Conservation (phyloP, 495 filamentous ascomycete species). For the Hyaloscypha hepaticicola region DNA sequence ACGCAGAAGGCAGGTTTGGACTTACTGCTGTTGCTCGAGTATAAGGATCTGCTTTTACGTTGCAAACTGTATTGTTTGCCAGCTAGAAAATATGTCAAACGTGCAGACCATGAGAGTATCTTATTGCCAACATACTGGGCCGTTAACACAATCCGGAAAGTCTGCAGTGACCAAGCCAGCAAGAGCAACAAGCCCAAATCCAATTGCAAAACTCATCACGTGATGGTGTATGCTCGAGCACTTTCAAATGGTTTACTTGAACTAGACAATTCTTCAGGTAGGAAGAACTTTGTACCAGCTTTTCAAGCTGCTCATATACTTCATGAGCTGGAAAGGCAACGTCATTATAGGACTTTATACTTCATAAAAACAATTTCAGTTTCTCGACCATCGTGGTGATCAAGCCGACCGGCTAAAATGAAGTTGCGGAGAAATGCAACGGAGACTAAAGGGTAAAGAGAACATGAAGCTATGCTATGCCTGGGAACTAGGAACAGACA, state of each 20-base stretch:
- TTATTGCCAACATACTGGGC: slow-evolving; percentile 9
- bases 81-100: slow-evolving; percentile 28
- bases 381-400: too few relatives aligned
- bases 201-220: slow-evolving; percentile 2
- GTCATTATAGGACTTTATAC: too few relatives aligned
- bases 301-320: too few relatives aligned
- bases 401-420: too few relatives aligned
- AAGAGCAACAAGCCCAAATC: slow-evolving; percentile 9
- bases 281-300: too few relatives aligned
- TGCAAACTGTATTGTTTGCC: slow-evolving; percentile 44
- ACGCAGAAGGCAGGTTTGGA: neutral
- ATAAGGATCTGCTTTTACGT: slow-evolving; percentile 38
- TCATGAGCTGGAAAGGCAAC: too few relatives aligned
- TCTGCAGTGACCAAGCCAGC: slow-evolving; percentile 11
- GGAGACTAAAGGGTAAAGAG: too few relatives aligned
- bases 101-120: neutral
- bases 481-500: too few relatives aligned
- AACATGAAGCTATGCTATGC: too few relatives aligned
- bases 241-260: neutral
- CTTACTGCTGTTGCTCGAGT: slow-evolving; percentile 43
- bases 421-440: too few relatives aligned
- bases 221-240: neutral
- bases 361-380: too few relatives aligned
- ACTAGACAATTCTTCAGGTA: too few relatives aligned
- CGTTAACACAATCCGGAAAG: slow-evolving; percentile 28